Evolutionary conservation across 176 grass and related monocot species (phyloP).

Genomic region (Lolium multiflorum): DNA sequence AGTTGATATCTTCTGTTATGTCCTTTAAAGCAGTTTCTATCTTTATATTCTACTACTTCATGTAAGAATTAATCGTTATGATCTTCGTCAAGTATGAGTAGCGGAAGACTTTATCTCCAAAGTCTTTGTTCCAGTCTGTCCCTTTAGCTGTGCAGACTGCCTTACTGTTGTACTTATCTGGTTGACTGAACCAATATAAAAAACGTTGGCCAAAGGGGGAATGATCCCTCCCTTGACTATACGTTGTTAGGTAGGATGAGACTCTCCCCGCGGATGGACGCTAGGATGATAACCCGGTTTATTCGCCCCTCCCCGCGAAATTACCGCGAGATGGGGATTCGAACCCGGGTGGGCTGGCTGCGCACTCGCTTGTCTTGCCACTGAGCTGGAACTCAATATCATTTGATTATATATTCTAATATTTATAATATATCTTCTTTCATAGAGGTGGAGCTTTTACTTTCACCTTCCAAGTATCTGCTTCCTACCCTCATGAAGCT

Average conservation of each 20-base stretch:
- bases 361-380: too few relatives aligned
- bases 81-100: not conserved
- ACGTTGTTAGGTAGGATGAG: too few relatives aligned
- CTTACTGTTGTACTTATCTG: not conserved
- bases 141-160: not conserved
- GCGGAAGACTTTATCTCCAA: not conserved
- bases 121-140: not conserved
- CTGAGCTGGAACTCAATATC: too few relatives aligned
- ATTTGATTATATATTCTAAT: not conserved
- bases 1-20: not conserved
- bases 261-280: too few relatives aligned
- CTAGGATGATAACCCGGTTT: too few relatives aligned
- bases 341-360: too few relatives aligned
- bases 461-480: constrained; percentile 76
- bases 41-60: not conserved
- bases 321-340: too few relatives aligned
- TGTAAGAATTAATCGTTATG: not conserved
- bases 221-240: too few relatives aligned
- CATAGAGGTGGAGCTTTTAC: constrained; percentile 61
- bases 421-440: not conserved
- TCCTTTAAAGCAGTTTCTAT: not conserved
- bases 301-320: too few relatives aligned
- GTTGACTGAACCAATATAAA: too few relatives aligned
- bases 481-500: constrained; percentile 74
- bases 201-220: too few relatives aligned